Percentiles rank a stretch among this genome's conserved stretches.
Evolutionary conservation across 441 rosid genomes (phyloP).

Genomic region (Bruguiera hainesii): DNA sequence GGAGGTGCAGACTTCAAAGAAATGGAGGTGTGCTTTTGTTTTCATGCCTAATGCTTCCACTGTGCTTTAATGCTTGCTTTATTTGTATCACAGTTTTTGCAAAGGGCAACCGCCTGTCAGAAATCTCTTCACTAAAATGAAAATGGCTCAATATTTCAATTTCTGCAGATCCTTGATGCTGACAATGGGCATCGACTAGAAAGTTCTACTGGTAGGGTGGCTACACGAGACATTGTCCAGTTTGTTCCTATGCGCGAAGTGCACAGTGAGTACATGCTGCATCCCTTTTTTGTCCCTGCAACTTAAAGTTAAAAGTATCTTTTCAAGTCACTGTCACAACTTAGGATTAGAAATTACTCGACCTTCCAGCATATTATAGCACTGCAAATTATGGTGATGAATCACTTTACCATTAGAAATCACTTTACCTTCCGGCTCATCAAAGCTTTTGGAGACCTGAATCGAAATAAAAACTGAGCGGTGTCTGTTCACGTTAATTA

Average conservation of each 20-base stretch:
- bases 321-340: no score
- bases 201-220: constrained; percentile 65
- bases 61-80: neutral
- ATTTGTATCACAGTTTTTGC: constrained; percentile 45
- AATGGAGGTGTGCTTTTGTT: constrained; percentile 99
- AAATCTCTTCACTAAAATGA: neutral
- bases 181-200: constrained; percentile 65
- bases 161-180: constrained; percentile 66
- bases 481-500: no score
- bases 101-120: constrained; percentile 26
- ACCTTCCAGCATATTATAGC: no score
- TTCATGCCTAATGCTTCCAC: constrained; percentile 16
- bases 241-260: constrained; percentile 21
- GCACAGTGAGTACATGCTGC: constrained; percentile 18
- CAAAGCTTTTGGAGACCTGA: no score
- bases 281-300: constrained; percentile 1
- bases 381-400: no score
- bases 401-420: no score
- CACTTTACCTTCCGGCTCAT: no score
- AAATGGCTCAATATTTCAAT: neutral
- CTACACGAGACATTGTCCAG: constrained; percentile 83
- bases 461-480: no score
- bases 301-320: neutral
- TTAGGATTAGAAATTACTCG: no score
- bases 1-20: constrained; percentile 97